These are phyloP conservation scores for Penicillium brasilianum DNA, from an alignment of 2,329 filamentous ascomycete genomes.

Conservation along the genomic window DNA sequence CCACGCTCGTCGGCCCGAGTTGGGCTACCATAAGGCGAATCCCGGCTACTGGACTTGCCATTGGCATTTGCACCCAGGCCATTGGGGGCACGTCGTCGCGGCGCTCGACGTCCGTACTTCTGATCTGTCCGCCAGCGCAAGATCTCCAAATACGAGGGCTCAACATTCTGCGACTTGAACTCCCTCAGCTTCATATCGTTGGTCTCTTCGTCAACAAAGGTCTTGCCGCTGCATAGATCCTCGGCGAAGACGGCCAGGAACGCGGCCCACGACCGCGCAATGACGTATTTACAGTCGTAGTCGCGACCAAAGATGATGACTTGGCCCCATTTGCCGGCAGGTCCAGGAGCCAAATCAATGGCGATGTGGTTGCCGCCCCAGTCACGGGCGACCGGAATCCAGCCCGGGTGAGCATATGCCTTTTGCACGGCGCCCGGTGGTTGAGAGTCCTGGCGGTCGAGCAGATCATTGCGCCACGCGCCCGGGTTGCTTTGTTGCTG, in stretches of 20 bases:
- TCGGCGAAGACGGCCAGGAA: slow-evolving; percentile 88
- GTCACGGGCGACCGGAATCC: slow-evolving; percentile 95
- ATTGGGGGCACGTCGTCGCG: slow-evolving; percentile 55
- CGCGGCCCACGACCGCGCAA: slow-evolving; percentile 87
- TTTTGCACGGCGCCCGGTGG: slow-evolving; percentile 87
- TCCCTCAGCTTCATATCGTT: slow-evolving; percentile 90
- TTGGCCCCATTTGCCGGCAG: slow-evolving; percentile 90
- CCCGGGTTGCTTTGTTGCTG: slow-evolving; percentile 58
- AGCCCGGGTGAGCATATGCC: slow-evolving; percentile 88
- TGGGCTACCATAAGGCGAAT: slow-evolving; percentile 60
- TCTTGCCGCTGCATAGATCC: slow-evolving; percentile 86
- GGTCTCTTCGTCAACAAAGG: slow-evolving; percentile 89
- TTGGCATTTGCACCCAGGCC: slow-evolving; percentile 60
- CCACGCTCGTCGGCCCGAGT: slow-evolving; percentile 53
- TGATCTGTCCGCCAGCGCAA: slow-evolving; percentile 94
- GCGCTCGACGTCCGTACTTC: slow-evolving; percentile 74
- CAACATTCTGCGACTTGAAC: slow-evolving; percentile 86
- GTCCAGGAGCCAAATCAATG: slow-evolving; percentile 88
- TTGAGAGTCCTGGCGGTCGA: slow-evolving; percentile 83
- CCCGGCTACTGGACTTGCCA: slow-evolving; percentile 51
- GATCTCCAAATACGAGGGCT: slow-evolving; percentile 93
- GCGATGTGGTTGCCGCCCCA: slow-evolving; percentile 99
- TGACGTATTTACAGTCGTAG: slow-evolving; percentile 97
- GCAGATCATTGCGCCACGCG: slow-evolving; percentile 83
- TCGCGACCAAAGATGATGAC: slow-evolving; percentile 96